phyloP scores from a whole-genome alignment of 1,139 yeast genomes.

The Chernovozyma sophiae-reginae region DNA sequence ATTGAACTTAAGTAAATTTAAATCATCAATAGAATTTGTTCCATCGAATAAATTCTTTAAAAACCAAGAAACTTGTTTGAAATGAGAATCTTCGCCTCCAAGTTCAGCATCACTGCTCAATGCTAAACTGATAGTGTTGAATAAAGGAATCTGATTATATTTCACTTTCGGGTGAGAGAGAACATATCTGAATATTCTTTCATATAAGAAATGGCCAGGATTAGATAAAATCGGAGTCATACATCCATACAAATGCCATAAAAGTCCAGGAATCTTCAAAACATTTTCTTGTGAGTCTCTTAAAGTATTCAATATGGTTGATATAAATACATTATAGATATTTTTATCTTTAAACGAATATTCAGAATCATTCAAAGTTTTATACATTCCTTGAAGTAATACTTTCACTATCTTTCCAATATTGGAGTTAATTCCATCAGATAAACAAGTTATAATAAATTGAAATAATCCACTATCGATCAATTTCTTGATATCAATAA shows the following conservation, averaged over 20 bases:
- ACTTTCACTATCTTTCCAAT: conserved; percentile 23
- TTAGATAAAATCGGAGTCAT: conserved; percentile 54
- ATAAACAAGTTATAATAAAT: conserved; percentile 49
- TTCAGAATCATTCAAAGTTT: conserved; percentile 24
- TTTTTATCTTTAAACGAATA: conserved; percentile 55
- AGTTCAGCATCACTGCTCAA: conserved; percentile 28
- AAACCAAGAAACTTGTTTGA: conserved; percentile 66
- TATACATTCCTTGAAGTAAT: conserved; percentile 41
- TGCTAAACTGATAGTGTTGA: conserved; percentile 38
- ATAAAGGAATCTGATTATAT: conserved; percentile 62
- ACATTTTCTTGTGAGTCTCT: conserved; percentile 18
- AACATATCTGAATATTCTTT: conserved; percentile 59
- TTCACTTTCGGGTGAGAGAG: conserved; percentile 54
- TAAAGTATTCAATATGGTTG: conserved; percentile 55
- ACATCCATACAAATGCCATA: conserved; percentile 46
- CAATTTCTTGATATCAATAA: conserved; percentile 52
- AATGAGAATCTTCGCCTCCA: conserved; percentile 48
- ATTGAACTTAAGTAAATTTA: conserved; percentile 45
- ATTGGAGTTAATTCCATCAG: conserved; percentile 12
- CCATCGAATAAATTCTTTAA: conserved; percentile 47
- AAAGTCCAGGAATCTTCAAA: conserved; percentile 31
- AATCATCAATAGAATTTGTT: conserved; percentile 44
- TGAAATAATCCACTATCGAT: conserved; percentile 60
- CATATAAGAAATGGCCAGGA: conserved; percentile 74
- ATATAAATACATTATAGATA: conserved; percentile 53